Evolutionary conservation across 176 grass and related monocot genomes (phyloP).

Genomic region (Poa annua): DNA sequence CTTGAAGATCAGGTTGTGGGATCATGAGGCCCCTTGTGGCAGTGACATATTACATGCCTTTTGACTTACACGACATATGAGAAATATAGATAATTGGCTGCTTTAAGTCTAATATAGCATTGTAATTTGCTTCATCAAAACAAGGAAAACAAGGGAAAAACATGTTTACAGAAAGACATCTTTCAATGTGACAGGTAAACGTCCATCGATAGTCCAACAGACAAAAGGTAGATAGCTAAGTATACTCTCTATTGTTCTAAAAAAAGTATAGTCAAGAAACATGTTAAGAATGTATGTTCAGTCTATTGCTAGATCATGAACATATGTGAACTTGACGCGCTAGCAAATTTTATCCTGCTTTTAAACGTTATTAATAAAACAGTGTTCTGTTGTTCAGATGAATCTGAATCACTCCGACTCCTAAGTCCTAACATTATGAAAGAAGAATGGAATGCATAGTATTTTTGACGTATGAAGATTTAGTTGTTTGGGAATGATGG

Average conservation of each 20-base stretch:
- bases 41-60: neutral
- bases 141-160: neutral
- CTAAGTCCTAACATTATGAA: conserved; percentile 23
- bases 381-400: neutral
- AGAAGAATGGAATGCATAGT: conserved; percentile 7
- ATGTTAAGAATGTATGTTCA: neutral
- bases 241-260: neutral
- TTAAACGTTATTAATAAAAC: neutral
- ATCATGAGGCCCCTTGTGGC: neutral
- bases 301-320: conserved; percentile 2
- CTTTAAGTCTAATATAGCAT: conserved; percentile 15
- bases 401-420: conserved; percentile 33
- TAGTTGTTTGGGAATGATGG: conserved; percentile 30
- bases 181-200: conserved; percentile 9
- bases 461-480: conserved; percentile 2
- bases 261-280: neutral
- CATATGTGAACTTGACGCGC: neutral
- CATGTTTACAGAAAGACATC: conserved; percentile 8
- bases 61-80: neutral
- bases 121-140: conserved; percentile 27
- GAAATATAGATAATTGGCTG: conserved; percentile 8
- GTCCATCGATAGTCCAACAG: neutral
- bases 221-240: neutral
- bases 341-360: conserved; percentile 6
- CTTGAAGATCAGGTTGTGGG: neutral